A percentile compares a stretch with the other conserved stretches of the same genome.
Evolutionary conservation across 2,329 filamentous ascomycete genomes (phyloP).

Genomic region (Colletotrichum sidae): DNA sequence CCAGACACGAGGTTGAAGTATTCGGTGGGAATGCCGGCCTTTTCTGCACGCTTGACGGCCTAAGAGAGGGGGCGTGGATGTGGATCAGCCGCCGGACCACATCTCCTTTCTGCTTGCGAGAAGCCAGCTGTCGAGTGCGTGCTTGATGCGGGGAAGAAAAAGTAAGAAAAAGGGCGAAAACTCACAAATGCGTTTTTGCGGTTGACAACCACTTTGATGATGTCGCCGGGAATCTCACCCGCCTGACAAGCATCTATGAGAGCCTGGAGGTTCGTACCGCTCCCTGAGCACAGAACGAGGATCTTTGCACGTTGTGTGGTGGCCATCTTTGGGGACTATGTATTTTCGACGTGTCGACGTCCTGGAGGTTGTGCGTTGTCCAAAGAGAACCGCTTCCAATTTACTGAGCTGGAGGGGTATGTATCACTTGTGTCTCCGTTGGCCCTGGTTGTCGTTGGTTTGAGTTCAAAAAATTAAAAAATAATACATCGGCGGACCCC

Average conservation of each 20-base stretch:
- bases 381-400: too few relatives aligned
- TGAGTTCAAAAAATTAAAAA: too few relatives aligned
- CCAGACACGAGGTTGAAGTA: conserved; percentile 87
- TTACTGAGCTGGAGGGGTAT: too few relatives aligned
- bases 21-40: conserved; percentile 74
- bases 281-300: conserved; percentile 78
- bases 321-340: too few relatives aligned
- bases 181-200: conserved; percentile 58
- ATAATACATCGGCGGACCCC: too few relatives aligned
- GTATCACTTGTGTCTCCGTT: too few relatives aligned
- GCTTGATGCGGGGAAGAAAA: background rate
- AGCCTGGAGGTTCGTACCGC: conserved; percentile 83
- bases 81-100: too few relatives aligned
- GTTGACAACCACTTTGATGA: conserved; percentile 62
- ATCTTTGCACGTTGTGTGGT: conserved; percentile 46
- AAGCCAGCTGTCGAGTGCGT: background rate
- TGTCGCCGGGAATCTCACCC: conserved; percentile 53
- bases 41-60: conserved; percentile 49
- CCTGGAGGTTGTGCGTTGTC: too few relatives aligned
- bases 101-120: background rate
- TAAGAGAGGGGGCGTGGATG: too few relatives aligned
- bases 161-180: conserved; percentile 52
- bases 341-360: too few relatives aligned
- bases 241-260: conserved; percentile 64
- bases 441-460: too few relatives aligned